A percentile compares a stretch with the other conserved stretches of the same genome.
Evolutionary conservation across 2,329 filamentous ascomycete species (phyloP).

Genomic region (Cryphonectria nitschkei): DNA sequence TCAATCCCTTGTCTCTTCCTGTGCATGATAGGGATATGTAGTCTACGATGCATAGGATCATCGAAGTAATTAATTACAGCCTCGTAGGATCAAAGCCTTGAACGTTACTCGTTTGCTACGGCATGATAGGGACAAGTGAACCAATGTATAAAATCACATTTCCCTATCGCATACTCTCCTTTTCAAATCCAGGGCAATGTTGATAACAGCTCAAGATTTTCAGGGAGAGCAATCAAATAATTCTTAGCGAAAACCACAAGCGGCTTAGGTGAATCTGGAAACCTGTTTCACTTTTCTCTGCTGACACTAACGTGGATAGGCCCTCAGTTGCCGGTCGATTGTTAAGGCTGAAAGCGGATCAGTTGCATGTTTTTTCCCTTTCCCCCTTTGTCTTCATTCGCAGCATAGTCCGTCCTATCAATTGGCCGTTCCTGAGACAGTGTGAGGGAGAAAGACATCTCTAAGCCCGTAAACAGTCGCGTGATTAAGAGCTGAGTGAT

Average conservation of each 20-base stretch:
- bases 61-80: neutral
- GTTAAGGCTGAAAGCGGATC: conserved; percentile 2
- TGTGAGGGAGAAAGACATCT: neutral
- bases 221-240: neutral
- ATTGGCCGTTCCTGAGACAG: neutral
- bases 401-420: neutral
- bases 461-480: neutral
- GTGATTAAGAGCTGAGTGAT: neutral
- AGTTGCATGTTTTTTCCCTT: neutral
- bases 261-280: neutral
- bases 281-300: neutral
- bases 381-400: neutral
- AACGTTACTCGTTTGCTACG: neutral
- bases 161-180: neutral
- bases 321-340: neutral
- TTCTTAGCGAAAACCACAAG: neutral
- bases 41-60: neutral
- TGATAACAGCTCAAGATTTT: neutral
- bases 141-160: neutral
- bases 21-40: neutral
- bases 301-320: neutral
- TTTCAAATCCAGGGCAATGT: neutral
- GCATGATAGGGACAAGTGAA: neutral
- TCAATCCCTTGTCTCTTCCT: too few species aligned
- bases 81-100: neutral